Evolutionary conservation across 2,329 filamentous ascomycete genomes (phyloP), one percentile per base, ranked within the genome.

Genomic region (Magnaporthiopsis incrustans): DNA sequence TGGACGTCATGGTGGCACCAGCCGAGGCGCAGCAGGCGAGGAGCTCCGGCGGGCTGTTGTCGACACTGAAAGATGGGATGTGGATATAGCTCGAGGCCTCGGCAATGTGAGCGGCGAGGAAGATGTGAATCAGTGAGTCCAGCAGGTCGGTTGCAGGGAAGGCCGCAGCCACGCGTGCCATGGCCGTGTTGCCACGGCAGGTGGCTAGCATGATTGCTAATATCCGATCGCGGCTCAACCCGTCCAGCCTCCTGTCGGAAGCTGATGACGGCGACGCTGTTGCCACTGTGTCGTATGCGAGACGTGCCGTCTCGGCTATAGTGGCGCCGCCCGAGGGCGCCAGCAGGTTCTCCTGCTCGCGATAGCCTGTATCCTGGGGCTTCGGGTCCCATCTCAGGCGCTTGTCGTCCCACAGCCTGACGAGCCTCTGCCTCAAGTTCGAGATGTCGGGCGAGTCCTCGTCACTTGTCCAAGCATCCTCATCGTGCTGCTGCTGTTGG

Each of bases 161-260:
- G 0, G 86, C 86, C 1, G 79, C 82, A 25, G 81, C 84, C 26
- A 85, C 82, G 61, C 77, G 81, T 65, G 71, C 81, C 73, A 74
- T 81, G 75, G 73, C 82, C 69, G 75, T 75, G 67, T 77, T 77
- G 56, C 77, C 77, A 60, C 81, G 82, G 68, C 83, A 87, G 4
- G 82, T 85, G 61, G 81, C 79, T 50, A 91, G 75, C 1, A 90
- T 82, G 65, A 90, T 80, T 14, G 83, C 86, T 64, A 91, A 76
- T 1, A 90, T 81, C 60, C 81, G 81, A 71, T 91, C 89, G 4
- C 86, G 81, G 26, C 77, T 79, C 7, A 79, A 74, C 30, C 75
- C 71, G 33, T 81, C 77, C 25, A 85, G 68, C 59, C 74, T 79
- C 57, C 82, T 79, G 3, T 7, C 22, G n/a, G 22, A 11, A 4